Evolutionary conservation across 2,329 filamentous ascomycete genomes (phyloP).

Genomic region (Fusarium transvaalense): DNA sequence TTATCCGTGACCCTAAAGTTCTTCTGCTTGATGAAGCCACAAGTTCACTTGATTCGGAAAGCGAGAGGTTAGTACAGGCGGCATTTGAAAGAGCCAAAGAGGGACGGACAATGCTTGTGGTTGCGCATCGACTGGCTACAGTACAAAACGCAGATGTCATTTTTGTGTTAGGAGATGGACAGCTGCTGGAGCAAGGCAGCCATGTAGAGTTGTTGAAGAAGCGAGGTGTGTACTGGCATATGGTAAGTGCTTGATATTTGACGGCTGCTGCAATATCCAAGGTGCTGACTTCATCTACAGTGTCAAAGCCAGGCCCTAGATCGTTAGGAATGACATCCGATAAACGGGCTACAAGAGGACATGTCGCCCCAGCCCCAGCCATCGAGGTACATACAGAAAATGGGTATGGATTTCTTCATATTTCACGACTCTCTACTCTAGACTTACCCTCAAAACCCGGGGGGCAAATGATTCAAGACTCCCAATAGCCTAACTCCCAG

Average conservation of each 20-base stretch:
- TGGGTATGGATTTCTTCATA: neutral
- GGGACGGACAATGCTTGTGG: constrained; percentile 76
- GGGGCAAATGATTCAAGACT: constrained; percentile 6
- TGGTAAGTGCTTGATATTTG: constrained; percentile 58
- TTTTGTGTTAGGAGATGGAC: constrained; percentile 78
- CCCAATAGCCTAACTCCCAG: constrained; percentile 22
- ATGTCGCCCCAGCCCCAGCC: neutral
- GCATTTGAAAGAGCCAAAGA: constrained; percentile 74
- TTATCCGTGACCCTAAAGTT: constrained; percentile 74
- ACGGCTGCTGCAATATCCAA: neutral
- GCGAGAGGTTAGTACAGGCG: constrained; percentile 71
- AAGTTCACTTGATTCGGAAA: constrained; percentile 74
- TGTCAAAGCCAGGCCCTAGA: constrained; percentile 71
- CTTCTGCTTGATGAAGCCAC: constrained; percentile 81
- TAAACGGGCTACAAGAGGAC: neutral
- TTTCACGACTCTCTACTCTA: constrained; percentile 25
- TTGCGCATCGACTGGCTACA: constrained; percentile 82
- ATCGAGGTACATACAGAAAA: constrained; percentile 1
- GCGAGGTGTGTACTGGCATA: constrained; percentile 68
- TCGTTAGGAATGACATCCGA: constrained; percentile 51
- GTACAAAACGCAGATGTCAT: constrained; percentile 85
- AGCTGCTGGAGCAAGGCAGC: constrained; percentile 66
- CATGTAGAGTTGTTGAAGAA: constrained; percentile 64
- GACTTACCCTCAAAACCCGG: constrained; percentile 14
- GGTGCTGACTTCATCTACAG: constrained; percentile 53